Evolutionary conservation across 176 grass and related monocot genomes (phyloP).

Genomic region (Avena insularis): DNA sequence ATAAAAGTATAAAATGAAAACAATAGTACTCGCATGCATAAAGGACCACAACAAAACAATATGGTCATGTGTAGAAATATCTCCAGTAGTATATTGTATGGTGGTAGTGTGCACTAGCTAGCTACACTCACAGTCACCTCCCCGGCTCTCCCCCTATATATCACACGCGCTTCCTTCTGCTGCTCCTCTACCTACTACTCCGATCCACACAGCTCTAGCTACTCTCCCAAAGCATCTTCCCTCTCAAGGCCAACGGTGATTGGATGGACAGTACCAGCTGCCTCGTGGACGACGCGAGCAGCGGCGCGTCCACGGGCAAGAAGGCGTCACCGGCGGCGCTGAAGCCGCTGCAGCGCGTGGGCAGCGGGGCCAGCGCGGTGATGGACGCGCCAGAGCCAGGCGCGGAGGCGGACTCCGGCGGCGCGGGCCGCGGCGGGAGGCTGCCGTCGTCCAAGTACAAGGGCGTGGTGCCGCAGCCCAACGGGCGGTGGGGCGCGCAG

Average conservation of each 20-base stretch:
- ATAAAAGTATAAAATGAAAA: neutral
- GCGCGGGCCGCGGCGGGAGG: constrained; percentile 12
- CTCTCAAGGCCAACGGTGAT: neutral
- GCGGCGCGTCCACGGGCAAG: constrained; percentile 63
- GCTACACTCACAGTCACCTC: constrained; percentile 19
- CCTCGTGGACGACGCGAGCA: constrained; percentile 59
- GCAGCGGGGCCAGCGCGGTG: constrained; percentile 58
- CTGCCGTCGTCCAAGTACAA: constrained; percentile 92
- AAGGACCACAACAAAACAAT: constrained; percentile 18
- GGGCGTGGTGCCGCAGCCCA: constrained; percentile 97
- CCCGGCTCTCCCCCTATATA: constrained; percentile 36
- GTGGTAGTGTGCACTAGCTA: constrained; percentile 10
- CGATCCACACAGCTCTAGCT: neutral
- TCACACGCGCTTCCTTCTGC: neutral
- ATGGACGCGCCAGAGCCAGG: constrained; percentile 60
- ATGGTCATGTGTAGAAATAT: constrained; percentile 16
- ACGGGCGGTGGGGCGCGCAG: constrained; percentile 97
- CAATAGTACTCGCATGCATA: neutral
- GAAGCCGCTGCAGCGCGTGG: constrained; percentile 52
- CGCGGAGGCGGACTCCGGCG: constrained; percentile 48
- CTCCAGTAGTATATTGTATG: neutral
- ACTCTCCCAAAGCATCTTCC: neutral
- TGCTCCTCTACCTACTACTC: constrained; percentile 24
- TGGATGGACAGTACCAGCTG: constrained; percentile 61
- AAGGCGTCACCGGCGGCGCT: constrained; percentile 29